phyloP scores from a whole-genome alignment of 2,329 filamentous ascomycete genomes.

The Thielaviopsis musarum region DNA sequence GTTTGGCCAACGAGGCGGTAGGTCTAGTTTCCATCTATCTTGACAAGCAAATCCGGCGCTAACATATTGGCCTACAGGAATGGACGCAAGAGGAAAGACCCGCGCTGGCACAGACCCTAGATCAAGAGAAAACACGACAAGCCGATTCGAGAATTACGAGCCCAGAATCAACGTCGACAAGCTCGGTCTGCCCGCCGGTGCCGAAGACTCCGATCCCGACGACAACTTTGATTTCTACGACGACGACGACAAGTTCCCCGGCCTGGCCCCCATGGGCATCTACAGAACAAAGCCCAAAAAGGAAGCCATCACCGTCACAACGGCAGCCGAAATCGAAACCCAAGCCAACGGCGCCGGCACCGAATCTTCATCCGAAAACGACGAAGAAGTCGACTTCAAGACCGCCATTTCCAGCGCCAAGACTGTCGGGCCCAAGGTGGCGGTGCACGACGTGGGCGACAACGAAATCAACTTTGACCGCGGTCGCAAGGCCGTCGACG shows the following conservation, averaged over 20 bases:
- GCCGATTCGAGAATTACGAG: conserved; percentile 22
- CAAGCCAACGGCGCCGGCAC: conserved; percentile 5
- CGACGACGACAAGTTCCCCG: conserved; percentile 18
- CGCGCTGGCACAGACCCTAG: conserved; percentile 17
- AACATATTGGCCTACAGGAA: background rate
- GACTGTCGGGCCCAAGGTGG: conserved; percentile 28
- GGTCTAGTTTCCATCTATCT: conserved; percentile 13
- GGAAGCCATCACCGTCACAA: conserved; percentile 7
- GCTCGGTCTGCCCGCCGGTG: conserved; percentile 25
- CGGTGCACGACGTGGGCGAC: conserved; percentile 33
- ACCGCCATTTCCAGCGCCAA: conserved; percentile 11
- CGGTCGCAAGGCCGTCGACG: conserved; percentile 16
- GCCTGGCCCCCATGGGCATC: conserved; percentile 37
- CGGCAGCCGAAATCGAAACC: conserved; percentile 10
- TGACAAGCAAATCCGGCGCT: background rate
- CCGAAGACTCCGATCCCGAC: conserved; percentile 26
- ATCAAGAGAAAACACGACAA: conserved; percentile 16
- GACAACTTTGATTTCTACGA: conserved; percentile 31
- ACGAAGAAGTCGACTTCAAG: conserved; percentile 12
- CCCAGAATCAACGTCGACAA: conserved; percentile 39
- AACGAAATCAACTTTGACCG: conserved; percentile 29
- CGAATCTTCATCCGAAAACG: conserved; percentile 2
- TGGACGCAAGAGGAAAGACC: conserved; percentile 7
- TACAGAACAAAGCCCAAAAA: conserved; percentile 18
- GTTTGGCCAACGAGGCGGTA: conserved; percentile 15